A percentile compares a stretch with the other conserved stretches of the same genome.
Evolutionary conservation across 305 asterid genomes (phyloP).

Genomic region (Salvia sclarea): DNA sequence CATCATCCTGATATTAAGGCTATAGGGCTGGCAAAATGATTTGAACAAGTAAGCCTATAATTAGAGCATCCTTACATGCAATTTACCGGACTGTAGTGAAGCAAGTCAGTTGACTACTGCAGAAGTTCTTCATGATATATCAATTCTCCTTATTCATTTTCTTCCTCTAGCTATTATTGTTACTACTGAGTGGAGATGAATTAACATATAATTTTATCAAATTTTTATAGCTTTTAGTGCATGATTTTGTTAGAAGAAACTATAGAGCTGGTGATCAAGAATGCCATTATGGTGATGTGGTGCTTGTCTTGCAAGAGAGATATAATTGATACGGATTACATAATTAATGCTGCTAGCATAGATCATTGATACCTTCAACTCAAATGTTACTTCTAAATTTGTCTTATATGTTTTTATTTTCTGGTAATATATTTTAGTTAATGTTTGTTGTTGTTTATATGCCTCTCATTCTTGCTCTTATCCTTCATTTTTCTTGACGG

Average conservation of each 20-base stretch:
- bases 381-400: constrained; percentile 16
- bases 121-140: constrained; percentile 6
- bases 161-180: constrained; percentile 3
- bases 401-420: constrained; percentile 10
- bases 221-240: constrained; percentile 9
- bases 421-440: constrained; percentile 6
- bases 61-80: constrained; percentile 7
- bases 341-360: constrained; percentile 17
- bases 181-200: not conserved
- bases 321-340: not conserved
- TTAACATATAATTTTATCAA: not conserved
- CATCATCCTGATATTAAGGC: constrained; percentile 25
- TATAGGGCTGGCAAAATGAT: constrained; percentile 11
- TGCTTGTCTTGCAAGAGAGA: constrained; percentile 2
- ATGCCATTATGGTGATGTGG: constrained; percentile 19
- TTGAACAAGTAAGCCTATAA: constrained; percentile 3
- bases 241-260: not conserved
- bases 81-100: constrained; percentile 2
- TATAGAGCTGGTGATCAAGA: not conserved
- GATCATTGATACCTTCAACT: not conserved
- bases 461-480: constrained; percentile 31
- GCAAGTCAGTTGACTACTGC: not conserved
- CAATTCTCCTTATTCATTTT: not conserved
- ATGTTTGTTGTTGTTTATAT: constrained; percentile 8
- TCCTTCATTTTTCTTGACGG: constrained; percentile 36